These are phyloP conservation scores for Adansonia gregorii DNA, from an alignment of 441 rosid species.

Conservation along the genomic window DNA sequence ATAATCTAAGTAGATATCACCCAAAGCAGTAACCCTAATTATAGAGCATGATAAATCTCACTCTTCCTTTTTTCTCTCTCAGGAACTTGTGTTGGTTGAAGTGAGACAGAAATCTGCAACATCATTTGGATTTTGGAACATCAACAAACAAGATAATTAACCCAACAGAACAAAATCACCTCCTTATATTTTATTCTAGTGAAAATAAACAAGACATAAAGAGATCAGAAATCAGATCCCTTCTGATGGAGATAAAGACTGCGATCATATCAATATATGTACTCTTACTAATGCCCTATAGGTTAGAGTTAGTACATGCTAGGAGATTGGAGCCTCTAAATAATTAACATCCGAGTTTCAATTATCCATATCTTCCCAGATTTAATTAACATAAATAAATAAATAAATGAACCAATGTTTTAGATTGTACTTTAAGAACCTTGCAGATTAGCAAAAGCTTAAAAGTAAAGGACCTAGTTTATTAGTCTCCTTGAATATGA, in stretches of 20 bases:
- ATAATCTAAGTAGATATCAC: conserved; percentile 3
- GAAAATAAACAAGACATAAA: background rate
- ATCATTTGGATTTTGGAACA: conserved; percentile 12
- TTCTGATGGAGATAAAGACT: conserved; percentile 31
- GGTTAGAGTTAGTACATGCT: background rate
- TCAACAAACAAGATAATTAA: conserved; percentile 3
- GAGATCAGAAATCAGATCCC: conserved; percentile 27
- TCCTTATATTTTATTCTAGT: conserved; percentile 22
- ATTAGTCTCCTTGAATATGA: background rate
- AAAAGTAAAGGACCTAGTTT: background rate
- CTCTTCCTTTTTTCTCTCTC: background rate
- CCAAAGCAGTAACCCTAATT: conserved; percentile 16
- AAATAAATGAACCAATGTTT: background rate
- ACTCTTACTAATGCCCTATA: conserved; percentile 26
- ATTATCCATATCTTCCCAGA: background rate
- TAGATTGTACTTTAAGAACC: background rate
- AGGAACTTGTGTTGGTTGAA: background rate
- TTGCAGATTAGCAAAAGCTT: conserved; percentile 1
- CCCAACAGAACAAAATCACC: conserved; percentile 22
- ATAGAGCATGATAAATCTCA: background rate
- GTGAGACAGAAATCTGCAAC: conserved; percentile 19
- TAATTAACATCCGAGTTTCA: background rate
- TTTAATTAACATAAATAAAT: conserved; percentile 1
- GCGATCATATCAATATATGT: conserved; percentile 5
- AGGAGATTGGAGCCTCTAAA: background rate